Base-by-base conservation (phyloP, 2,329 filamentous ascomycete species). In the Rhinocladiella similis region DNA sequence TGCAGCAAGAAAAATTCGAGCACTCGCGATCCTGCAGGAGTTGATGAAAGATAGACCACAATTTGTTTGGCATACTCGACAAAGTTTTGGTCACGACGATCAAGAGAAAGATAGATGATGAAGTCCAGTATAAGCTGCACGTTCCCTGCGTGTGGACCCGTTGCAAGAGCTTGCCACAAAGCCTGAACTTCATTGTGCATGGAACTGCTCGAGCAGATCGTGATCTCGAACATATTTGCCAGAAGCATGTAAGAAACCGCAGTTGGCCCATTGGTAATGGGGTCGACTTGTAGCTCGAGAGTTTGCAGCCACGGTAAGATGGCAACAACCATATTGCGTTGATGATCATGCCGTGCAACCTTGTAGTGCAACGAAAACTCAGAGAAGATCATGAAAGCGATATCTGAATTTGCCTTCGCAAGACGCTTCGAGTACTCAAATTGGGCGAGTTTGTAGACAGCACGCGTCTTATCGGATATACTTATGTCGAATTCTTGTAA, bases 1-100 rank as follows among this genome's bases (percentile, higher is more conserved):
- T 97, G 91, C 73, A 95, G 81, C 25, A 97, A 77, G 53, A 99
- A 80, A 65, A 97, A 97, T 63, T 99, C 94, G 10, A 99, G 87
- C 2, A 99, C 92, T 67, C 96, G 95, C 47, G 90, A 87, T 0
- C 92, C 92, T 1, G 92, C 86, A 69, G 74, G 88, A 68, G 83
- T 96, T 63, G 90, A 94, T 0, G 94, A 95, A 4, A 99, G 73
- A 70, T 97, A 97, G 0, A 99, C 95, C 14, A 97, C 91, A 50
- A 99, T 94, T 72, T 99, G 94, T 75, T 97, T 99, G 4, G 93
- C 93, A 69, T 95, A 96, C 65, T 97, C 91, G 53, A 99, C 93
- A 71, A 97, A 99, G 66, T 97, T 97, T 67, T 99, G 94, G 71
- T 99, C 95, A 47, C 93, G 86, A 29, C 93, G 86, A 67, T 99